Percentiles rank a stretch among this genome's conserved stretches.
phyloP scores from a whole-genome alignment of 495 filamentous ascomycete species.

The Bombardia bombarda region DNA sequence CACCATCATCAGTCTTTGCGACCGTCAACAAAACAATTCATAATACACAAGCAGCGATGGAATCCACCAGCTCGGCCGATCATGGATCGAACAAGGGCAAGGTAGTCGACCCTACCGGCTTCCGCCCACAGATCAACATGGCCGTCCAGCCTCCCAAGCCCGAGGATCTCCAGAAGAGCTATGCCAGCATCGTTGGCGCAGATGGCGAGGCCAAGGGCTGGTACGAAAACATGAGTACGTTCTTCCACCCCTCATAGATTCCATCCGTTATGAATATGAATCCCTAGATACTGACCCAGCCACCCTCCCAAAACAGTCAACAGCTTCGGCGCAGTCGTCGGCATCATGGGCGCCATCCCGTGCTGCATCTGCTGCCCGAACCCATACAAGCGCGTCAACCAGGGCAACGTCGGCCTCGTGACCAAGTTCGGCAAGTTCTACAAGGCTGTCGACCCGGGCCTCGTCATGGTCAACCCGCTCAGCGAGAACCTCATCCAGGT shows the following conservation, averaged over 20 bases:
- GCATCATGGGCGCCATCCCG: constrained; percentile 78
- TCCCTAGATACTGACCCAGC: neutral
- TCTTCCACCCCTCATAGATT: too few relatives aligned
- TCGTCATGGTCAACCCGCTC: constrained; percentile 97
- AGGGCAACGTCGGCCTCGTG: constrained; percentile 91
- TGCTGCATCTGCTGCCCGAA: constrained; percentile 93
- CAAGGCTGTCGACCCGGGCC: constrained; percentile 91
- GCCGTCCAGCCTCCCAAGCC: constrained; percentile 72
- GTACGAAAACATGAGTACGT: constrained; percentile 83
- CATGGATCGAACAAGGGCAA: constrained; percentile 15
- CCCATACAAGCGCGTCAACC: constrained; percentile 87
- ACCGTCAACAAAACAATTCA: too few relatives aligned
- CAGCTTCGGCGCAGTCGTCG: constrained; percentile 65
- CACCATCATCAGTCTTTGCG: too few relatives aligned
- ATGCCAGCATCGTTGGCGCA: constrained; percentile 68
- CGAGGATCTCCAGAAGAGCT: constrained; percentile 82
- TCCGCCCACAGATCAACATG: constrained; percentile 46
- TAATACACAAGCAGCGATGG: too few relatives aligned
- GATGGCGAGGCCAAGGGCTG: constrained; percentile 73
- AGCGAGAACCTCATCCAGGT: constrained; percentile 83
- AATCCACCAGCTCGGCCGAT: neutral
- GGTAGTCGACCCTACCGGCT: constrained; percentile 20
- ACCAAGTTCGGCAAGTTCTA: constrained; percentile 96
- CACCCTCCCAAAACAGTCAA: constrained; percentile 46
- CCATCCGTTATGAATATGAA: too few relatives aligned